Conservation (phyloP, 108 stramenopile species). For the Schizochytrium sp. region DNA sequence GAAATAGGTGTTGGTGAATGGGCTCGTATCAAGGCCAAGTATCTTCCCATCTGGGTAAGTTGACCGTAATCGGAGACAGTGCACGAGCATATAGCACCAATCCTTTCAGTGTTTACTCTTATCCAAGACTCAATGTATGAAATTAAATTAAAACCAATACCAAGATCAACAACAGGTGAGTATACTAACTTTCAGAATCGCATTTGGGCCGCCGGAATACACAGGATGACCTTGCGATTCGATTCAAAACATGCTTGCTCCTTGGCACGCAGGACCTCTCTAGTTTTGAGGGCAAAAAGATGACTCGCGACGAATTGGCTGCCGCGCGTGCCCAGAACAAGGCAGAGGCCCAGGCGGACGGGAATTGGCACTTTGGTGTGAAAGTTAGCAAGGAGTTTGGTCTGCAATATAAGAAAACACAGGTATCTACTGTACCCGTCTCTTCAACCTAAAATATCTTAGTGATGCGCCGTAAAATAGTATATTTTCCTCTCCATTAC, state of each 20-base stretch:
- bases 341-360: not conserved
- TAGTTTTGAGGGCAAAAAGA: not conserved
- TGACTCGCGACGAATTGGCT: constrained; percentile 13
- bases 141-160: no score
- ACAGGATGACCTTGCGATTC: constrained; percentile 44
- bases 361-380: constrained; percentile 35
- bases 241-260: constrained; percentile 48
- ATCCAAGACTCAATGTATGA: no score
- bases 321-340: not conserved
- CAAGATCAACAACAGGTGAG: no score
- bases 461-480: not conserved
- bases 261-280: constrained; percentile 40
- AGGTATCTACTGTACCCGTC: not conserved
- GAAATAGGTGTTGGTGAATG: constrained; percentile 35
- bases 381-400: not conserved
- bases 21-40: not conserved
- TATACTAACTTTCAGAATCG: no score
- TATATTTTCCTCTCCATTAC: not conserved
- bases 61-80: not conserved
- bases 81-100: no score
- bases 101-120: no score
- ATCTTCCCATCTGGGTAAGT: not conserved
- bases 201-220: not conserved
- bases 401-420: not conserved
- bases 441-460: not conserved